Evolutionary conservation across 331 rosid species (phyloP), one percentile per base, ranked within the genome.

Genomic region (Telfairia occidentalis): DNA sequence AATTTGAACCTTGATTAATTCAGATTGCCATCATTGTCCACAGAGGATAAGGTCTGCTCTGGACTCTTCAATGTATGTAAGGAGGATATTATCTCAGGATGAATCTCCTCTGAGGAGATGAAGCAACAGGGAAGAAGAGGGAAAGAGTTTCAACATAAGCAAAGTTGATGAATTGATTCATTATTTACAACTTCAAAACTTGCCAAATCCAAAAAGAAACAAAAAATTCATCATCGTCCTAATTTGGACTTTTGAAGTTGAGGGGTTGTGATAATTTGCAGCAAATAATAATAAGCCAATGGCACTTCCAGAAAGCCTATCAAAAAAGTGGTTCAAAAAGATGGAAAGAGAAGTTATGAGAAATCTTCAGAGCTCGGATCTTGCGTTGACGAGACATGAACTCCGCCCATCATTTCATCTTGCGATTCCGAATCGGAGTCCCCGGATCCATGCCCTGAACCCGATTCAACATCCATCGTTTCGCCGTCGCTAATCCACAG

Each of bases 401-500:
- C 53, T 19, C 15, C 52, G 2, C 11, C 55, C 40, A 28, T 49
- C 24, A 35, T 29, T 80, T 29, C 43, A 12, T 79, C 83, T 34
- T 74, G 45, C 2, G 45, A 34, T 18, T 59, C 77, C 5, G 21
- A 34, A 57, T 75, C 32, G 54, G 76, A 53, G 35, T 24, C 53
- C 10, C 40, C 72, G 0, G 63, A 53, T 13, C 58, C 75, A 28
- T 4, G 23, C 28, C 45, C 84, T 19, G 30, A 23, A 0, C 52
- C 81, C 19, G 60, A 58, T 26, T 76, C 84, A 40, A 49, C 67
- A 29, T 76, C 81, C 84, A 76, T 60, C 50, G 26, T 16, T 4
- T 50, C 61, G 5, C 76, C 76, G 3, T 72, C 76, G 34, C 57
- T 50, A 49, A 50, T 29, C 76, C 76, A 72, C 18, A 72, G n/a